Conservation (phyloP, 2,329 filamentous ascomycete species). For the Trichoderma lentiforme region DNA sequence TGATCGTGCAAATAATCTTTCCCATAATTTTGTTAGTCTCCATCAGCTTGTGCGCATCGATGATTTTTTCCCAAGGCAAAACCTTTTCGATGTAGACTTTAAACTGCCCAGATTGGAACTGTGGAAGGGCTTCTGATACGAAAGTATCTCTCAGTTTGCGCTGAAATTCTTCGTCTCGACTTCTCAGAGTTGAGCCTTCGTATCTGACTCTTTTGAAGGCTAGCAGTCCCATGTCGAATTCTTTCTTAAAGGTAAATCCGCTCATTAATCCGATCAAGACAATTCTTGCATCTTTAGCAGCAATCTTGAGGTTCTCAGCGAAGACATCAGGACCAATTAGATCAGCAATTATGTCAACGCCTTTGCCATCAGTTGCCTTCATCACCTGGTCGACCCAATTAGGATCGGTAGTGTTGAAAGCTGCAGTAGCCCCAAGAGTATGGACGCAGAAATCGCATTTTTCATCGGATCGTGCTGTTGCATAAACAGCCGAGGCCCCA, state of each 20-base stretch:
- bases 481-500: background rate
- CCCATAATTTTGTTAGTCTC: background rate
- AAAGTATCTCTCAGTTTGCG: background rate
- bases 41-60: background rate
- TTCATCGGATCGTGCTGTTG: background rate
- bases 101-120: background rate
- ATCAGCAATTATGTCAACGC: background rate
- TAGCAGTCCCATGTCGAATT: background rate
- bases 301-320: background rate
- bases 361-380: background rate
- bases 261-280: background rate
- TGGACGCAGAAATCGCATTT: background rate
- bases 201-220: background rate
- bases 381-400: background rate
- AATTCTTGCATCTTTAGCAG: background rate
- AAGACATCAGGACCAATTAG: background rate
- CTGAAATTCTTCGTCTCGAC: background rate
- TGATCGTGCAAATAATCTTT: background rate
- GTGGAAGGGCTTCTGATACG: background rate
- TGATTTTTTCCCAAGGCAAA: background rate
- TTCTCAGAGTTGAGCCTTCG: background rate
- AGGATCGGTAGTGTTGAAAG: background rate
- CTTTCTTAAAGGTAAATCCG: background rate
- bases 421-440: background rate
- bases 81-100: background rate